Evolutionary conservation across 805 yeast genomes (phyloP), one percentile per base, ranked within the genome.

Genomic region (Lipomyces sp.): DNA sequence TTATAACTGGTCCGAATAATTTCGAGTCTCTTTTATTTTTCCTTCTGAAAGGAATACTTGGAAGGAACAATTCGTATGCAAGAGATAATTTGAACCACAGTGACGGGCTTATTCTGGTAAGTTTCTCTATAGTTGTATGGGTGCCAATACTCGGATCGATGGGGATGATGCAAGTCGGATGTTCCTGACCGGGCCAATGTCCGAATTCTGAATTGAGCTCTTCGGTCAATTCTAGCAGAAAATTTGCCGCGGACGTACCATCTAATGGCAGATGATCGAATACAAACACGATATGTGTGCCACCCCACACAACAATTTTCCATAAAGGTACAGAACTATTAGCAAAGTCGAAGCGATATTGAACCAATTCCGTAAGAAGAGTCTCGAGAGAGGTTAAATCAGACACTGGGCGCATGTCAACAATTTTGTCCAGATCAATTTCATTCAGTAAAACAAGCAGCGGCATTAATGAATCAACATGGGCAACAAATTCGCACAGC

Each of bases 261-360:
- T 52, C 57, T 8, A 43, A 36, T 7, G 34, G 33, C 8, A 40
- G 19, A 22, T 52, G 57, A 28, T 52, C 57, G 22, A 28, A 46
- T 7, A 41, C 40, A 16, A 45, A 48, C 21, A 39, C 36, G 8
- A 52, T 37, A 22, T 35, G 31, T 2, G 36, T 23, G 18, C 13
- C 33, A 22, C 42, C 34, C 31, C 23, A 41, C 11, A 51, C 43
- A n/a, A 41, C 33, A 2, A 51, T 5, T 19, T 34, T 41, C 55
- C 55, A 51, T 10, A 39, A 21, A 11, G 55, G 55, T 18, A 14
- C 18, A 4, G 23, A 16, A 11, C 8, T 23, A 6, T 32, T 28
- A 36, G n/a, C 26, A 32, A 31, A 37, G 3, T 31, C 29, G 29
- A 46, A 29, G 22, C 31, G 29, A 8, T n/a, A 22, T 16, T 42